A percentile compares a stretch with the other conserved stretches of the same genome.
Evolutionary conservation across 768 basidiomycete genomes (phyloP).

Genomic region (Strobilomyces confusus): DNA sequence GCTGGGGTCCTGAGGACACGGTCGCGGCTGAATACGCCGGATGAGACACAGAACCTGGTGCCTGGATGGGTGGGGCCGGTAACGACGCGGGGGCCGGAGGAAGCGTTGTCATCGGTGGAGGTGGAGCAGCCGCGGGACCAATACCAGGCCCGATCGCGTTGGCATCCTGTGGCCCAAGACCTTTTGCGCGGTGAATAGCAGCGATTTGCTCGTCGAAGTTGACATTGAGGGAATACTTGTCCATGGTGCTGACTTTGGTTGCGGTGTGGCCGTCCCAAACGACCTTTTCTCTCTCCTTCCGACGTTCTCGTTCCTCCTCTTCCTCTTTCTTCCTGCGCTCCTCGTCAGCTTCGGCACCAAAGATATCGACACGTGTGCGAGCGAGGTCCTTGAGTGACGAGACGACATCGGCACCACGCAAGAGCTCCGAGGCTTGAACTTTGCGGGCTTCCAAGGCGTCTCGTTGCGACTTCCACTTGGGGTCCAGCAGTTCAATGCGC

Average conservation of each 20-base stretch:
- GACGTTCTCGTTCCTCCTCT: slow-evolving; percentile 73
- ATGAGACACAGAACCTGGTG: slow-evolving; percentile 36
- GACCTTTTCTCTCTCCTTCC: slow-evolving; percentile 89
- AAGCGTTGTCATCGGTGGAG: slow-evolving; percentile 55
- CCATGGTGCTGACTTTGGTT: slow-evolving; percentile 85
- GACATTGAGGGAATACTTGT: slow-evolving; percentile 90
- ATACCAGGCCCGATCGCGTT: slow-evolving; percentile 87
- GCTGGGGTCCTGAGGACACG: slow-evolving; percentile 89
- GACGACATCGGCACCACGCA: slow-evolving; percentile 90
- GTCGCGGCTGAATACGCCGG: slow-evolving; percentile 77
- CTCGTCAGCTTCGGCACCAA: slow-evolving; percentile 92
- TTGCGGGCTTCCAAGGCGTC: slow-evolving; percentile 85
- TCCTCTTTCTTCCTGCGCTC: slow-evolving; percentile 84
- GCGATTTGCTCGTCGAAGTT: slow-evolving; percentile 98
- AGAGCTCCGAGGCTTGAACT: slow-evolving; percentile 81
- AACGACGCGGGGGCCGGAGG: slow-evolving; percentile 70
- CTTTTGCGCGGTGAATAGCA: slow-evolving; percentile 90
- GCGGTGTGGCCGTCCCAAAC: slow-evolving; percentile 99
- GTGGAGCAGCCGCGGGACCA: slow-evolving; percentile 72
- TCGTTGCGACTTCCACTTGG: slow-evolving; percentile 96
- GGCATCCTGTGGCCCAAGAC: slow-evolving; percentile 76
- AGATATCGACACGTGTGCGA: slow-evolving; percentile 94
- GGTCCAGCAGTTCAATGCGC: slow-evolving; percentile 96
- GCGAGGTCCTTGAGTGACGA: slow-evolving; percentile 92
- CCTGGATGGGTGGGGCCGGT: slow-evolving; percentile 61